Percentiles rank a stretch among this genome's conserved stretches.
Evolutionary conservation across 1,284 basidiomycete species (phyloP).

Genomic region (Sanguinoderma infundibulare): DNA sequence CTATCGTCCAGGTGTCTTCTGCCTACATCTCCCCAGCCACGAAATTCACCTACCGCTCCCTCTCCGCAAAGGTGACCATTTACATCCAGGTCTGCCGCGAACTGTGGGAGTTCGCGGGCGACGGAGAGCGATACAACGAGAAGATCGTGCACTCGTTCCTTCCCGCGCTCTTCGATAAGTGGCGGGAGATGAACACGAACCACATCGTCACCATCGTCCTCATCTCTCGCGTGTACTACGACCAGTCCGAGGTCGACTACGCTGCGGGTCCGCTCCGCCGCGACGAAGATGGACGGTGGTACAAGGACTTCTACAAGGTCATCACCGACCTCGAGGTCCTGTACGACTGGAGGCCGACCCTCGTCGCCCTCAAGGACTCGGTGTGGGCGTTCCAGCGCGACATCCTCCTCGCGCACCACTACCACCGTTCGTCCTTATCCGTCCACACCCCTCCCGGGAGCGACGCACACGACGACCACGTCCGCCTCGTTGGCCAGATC

Average conservation of each 20-base stretch:
- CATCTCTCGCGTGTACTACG: conserved; percentile 94
- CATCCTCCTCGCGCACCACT: conserved; percentile 86
- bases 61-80: conserved; percentile 90
- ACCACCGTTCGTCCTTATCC: conserved; percentile 62
- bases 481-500: conserved; percentile 77
- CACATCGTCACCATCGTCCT: conserved; percentile 95
- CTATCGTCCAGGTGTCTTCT: conserved; percentile 67
- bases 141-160: conserved; percentile 95
- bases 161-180: conserved; percentile 82
- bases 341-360: conserved; percentile 85
- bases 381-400: conserved; percentile 90
- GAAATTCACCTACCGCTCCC: conserved; percentile 88
- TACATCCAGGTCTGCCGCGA: conserved; percentile 97
- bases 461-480: conserved; percentile 50
- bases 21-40: conserved; percentile 85
- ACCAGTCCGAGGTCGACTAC: conserved; percentile 80
- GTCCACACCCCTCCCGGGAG: conserved; percentile 33
- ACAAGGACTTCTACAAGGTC: conserved; percentile 97
- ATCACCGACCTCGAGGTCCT: conserved; percentile 92
- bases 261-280: conserved; percentile 74
- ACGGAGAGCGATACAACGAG: conserved; percentile 95
- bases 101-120: conserved; percentile 97
- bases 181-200: conserved; percentile 85
- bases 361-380: conserved; percentile 87
- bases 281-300: conserved; percentile 79